phyloP scores from a whole-genome alignment of 2,329 filamentous ascomycete genomes.

The Chaetomiaceae sp. region DNA sequence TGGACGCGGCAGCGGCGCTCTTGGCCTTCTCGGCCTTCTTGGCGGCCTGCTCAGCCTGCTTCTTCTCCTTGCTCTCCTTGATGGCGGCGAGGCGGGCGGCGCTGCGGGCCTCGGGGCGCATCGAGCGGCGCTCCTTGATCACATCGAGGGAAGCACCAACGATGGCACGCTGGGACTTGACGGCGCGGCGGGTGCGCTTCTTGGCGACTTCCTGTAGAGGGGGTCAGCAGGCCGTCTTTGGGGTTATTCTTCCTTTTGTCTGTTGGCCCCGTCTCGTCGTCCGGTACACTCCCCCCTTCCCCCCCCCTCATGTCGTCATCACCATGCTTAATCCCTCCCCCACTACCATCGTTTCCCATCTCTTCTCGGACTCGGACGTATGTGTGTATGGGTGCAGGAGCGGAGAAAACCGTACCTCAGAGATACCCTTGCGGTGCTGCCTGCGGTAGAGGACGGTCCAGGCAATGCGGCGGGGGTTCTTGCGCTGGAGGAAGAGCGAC shows the following conservation, averaged over 20 bases:
- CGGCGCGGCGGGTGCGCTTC: slow-evolving; percentile 96
- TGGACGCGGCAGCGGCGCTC: slow-evolving; percentile 66
- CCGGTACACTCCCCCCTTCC: no score
- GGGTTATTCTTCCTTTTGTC: not conserved
- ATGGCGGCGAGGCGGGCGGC: slow-evolving; percentile 87
- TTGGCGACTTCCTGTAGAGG: slow-evolving; percentile 89
- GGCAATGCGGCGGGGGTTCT: slow-evolving; percentile 99
- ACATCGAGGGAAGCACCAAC: slow-evolving; percentile 99
- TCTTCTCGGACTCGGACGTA: not conserved
- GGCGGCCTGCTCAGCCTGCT: slow-evolving; percentile 74
- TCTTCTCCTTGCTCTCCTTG: slow-evolving; percentile 99
- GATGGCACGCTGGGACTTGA: slow-evolving; percentile 98
- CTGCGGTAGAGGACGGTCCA: slow-evolving; percentile 98
- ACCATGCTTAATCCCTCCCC: not conserved
- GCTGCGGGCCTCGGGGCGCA: slow-evolving; percentile 91
- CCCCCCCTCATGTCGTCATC: slow-evolving; percentile 7
- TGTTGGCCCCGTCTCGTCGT: not conserved
- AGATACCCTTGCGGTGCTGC: slow-evolving; percentile 99
- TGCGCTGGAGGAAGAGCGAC: slow-evolving; percentile 99
- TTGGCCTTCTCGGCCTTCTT: slow-evolving; percentile 99
- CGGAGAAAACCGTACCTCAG: slow-evolving; percentile 71
- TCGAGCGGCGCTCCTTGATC: slow-evolving; percentile 96
- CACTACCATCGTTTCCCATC: slow-evolving; percentile 1
- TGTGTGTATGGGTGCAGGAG: not conserved
- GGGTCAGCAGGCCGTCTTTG: slow-evolving; percentile 36